These are phyloP conservation scores for Truncatella angustata DNA, from an alignment of 2,329 filamentous ascomycete species.

Conservation along the genomic window DNA sequence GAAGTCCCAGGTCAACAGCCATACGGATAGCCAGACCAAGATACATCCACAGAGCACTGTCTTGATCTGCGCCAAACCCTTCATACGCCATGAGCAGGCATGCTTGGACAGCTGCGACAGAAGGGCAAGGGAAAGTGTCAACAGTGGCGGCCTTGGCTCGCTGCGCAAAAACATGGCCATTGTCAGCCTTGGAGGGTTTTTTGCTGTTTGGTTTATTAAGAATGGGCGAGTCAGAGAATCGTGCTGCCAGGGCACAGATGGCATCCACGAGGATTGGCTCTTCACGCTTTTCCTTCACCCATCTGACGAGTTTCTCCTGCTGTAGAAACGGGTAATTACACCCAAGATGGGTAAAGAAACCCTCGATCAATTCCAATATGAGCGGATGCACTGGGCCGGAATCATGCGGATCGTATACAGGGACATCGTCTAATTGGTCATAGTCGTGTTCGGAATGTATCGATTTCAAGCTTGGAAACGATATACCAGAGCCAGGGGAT, in stretches of 20 bases:
- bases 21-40: constrained; percentile 82
- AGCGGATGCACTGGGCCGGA: constrained; percentile 68
- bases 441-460: constrained; percentile 40
- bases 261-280: constrained; percentile 85
- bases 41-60: constrained; percentile 93
- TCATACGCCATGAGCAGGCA: constrained; percentile 84
- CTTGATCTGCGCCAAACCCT: constrained; percentile 83
- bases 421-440: constrained; percentile 52
- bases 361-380: constrained; percentile 73
- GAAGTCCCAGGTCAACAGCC: constrained; percentile 77
- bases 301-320: constrained; percentile 67
- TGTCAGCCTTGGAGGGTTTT: constrained; percentile 58
- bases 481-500: constrained; percentile 43
- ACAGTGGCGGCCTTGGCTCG: constrained; percentile 80
- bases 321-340: constrained; percentile 85
- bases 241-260: constrained; percentile 76
- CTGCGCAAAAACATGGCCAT: constrained; percentile 75
- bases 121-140: constrained; percentile 80
- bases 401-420: constrained; percentile 75
- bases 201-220: constrained; percentile 48
- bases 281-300: constrained; percentile 76
- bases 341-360: constrained; percentile 78
- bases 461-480: constrained; percentile 33
- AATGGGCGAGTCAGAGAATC: constrained; percentile 68
- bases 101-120: constrained; percentile 79